Conservation (phyloP, 495 filamentous ascomycete genomes). For the Hyaloscypha bicolor region DNA sequence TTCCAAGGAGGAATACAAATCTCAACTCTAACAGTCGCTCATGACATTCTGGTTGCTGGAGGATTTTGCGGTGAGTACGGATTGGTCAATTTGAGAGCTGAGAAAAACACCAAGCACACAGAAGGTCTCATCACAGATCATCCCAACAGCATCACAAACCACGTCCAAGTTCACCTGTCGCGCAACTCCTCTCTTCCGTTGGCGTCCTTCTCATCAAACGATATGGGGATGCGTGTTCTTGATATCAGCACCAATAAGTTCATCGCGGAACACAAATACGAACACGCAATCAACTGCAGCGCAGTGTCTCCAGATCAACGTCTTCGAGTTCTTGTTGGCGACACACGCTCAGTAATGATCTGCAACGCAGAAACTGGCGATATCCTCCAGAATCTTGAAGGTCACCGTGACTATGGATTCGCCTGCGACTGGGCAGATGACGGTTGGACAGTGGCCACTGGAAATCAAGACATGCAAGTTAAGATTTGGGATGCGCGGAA, state of each 20-base stretch:
- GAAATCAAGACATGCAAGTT: conserved; percentile 83
- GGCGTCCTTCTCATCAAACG: conserved; percentile 84
- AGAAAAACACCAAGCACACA: conserved; percentile 45
- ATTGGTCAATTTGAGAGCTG: conserved; percentile 56
- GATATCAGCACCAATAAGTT: conserved; percentile 72
- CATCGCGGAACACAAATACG: conserved; percentile 58
- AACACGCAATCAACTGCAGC: conserved; percentile 81
- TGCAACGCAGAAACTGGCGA: conserved; percentile 50
- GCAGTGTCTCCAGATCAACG: conserved; percentile 78
- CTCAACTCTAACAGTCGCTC: conserved; percentile 69
- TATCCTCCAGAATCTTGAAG: conserved; percentile 54
- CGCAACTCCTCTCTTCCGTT: conserved; percentile 63
- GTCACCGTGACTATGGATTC: conserved; percentile 83
- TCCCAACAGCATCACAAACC: conserved; percentile 81
- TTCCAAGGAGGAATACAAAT: conserved; percentile 47
- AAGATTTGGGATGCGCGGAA: conserved; percentile 86
- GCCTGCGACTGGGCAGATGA: conserved; percentile 91
- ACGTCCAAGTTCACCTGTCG: conserved; percentile 69
- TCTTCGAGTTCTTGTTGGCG: conserved; percentile 74
- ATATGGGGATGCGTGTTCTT: conserved; percentile 72
- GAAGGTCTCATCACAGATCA: conserved; percentile 68
- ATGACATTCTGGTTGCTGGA: conserved; percentile 75
- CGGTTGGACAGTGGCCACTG: conserved; percentile 85
- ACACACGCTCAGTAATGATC: conserved; percentile 49
- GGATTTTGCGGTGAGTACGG: conserved; percentile 83